phyloP scores from a whole-genome alignment of 1,284 basidiomycete species.

The Sutorius eximius region DNA sequence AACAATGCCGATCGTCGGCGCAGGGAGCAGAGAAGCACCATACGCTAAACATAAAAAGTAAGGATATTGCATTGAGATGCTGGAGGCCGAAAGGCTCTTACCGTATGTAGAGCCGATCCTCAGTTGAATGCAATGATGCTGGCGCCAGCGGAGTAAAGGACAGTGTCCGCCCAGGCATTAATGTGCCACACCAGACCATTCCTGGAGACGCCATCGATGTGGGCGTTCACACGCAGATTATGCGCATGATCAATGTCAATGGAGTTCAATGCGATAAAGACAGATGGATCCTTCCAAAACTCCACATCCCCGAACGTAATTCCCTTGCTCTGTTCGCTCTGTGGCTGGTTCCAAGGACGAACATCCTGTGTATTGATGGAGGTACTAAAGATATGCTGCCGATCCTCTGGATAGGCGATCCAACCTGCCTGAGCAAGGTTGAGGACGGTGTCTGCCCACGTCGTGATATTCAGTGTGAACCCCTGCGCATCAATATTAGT shows the following conservation, averaged over 20 bases:
- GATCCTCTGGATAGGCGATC: conserved; percentile 29
- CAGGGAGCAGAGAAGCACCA: background rate
- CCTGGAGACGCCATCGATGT: conserved; percentile 17
- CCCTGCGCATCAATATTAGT: conserved; percentile 13
- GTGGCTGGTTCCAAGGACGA: conserved; percentile 3
- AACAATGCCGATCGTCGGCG: background rate
- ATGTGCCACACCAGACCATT: conserved; percentile 18
- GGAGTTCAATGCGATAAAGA: conserved; percentile 22
- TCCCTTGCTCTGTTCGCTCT: conserved; percentile 1
- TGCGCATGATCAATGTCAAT: conserved; percentile 13
- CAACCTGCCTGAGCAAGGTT: conserved; percentile 12
- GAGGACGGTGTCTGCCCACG: conserved; percentile 15
- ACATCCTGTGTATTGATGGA: conserved; percentile 15
- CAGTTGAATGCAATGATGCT: conserved; percentile 22
- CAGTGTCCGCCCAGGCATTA: conserved; percentile 19
- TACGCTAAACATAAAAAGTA: background rate
- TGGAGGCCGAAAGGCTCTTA: background rate
- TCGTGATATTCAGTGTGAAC: conserved; percentile 20
- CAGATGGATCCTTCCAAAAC: conserved; percentile 18
- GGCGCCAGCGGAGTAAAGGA: conserved; percentile 14
- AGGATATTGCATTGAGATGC: background rate
- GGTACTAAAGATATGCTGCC: conserved; percentile 18
- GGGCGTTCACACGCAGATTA: conserved; percentile 16
- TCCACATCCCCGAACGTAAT: conserved; percentile 6
- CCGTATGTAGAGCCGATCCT: background rate